Percentiles rank a stretch among this genome's conserved stretches.
Conservation (phyloP, 148 eudicot species). For the Tetragonia tetragonoides region DNA sequence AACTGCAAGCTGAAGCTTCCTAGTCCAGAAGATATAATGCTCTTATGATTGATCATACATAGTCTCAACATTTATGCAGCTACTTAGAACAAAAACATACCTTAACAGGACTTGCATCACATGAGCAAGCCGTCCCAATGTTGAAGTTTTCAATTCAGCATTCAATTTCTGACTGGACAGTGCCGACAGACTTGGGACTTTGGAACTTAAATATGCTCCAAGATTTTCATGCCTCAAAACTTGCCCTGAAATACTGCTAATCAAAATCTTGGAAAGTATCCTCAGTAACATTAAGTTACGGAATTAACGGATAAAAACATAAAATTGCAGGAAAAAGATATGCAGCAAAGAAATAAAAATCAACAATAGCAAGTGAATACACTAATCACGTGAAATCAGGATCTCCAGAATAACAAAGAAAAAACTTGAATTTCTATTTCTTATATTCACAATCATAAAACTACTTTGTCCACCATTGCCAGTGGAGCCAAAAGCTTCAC, state of each 20-base stretch:
- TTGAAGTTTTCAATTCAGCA: slow-evolving; percentile 54
- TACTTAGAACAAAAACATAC: slow-evolving; percentile 28
- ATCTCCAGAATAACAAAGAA: not conserved
- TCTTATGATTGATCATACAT: not conserved
- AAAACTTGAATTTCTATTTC: too few relatives aligned
- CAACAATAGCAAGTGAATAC: not conserved
- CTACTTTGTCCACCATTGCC: too few relatives aligned
- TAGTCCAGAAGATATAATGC: not conserved
- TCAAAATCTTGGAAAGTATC: slow-evolving; percentile 23
- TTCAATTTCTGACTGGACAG: slow-evolving; percentile 43
- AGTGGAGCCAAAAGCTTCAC: too few relatives aligned
- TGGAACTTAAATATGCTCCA: slow-evolving; percentile 58
- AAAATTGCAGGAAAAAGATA: not conserved
- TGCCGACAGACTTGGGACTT: slow-evolving; percentile 66
- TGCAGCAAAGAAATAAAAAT: not conserved
- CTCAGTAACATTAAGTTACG: not conserved
- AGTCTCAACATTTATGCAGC: not conserved
- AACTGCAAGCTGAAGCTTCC: not conserved
- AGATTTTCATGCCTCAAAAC: slow-evolving; percentile 75
- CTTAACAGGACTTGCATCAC: slow-evolving; percentile 66
- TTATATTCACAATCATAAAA: not conserved
- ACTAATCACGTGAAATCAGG: not conserved
- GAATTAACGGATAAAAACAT: too few relatives aligned
- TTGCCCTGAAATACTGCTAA: slow-evolving; percentile 68
- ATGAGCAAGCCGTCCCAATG: slow-evolving; percentile 50